phyloP scores from a whole-genome alignment of 2,329 filamentous ascomycete genomes.

The Fusarium sp. region DNA sequence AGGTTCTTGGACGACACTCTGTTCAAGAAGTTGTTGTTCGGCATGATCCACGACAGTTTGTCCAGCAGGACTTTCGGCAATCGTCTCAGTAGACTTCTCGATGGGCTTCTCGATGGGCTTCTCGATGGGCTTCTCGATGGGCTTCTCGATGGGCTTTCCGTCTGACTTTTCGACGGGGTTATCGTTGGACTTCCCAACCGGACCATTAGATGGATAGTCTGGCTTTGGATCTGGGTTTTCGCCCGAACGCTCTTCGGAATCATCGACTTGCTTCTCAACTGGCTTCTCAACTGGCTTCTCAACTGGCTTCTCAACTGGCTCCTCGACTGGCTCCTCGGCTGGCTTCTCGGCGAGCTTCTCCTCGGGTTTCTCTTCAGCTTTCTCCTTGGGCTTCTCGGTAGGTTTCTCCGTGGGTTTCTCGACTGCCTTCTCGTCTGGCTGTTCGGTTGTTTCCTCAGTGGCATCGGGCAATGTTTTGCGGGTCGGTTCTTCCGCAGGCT shows the following conservation, averaged over 20 bases:
- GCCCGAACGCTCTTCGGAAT: not conserved
- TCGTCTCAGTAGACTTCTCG: not conserved
- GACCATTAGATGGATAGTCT: not conserved
- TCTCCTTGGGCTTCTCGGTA: not conserved
- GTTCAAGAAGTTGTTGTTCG: not conserved
- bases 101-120: not conserved
- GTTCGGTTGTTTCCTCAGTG: not conserved
- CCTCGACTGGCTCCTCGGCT: not conserved
- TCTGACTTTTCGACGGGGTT: not conserved
- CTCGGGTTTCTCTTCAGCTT: not conserved
- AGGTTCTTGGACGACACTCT: slow-evolving; percentile 6
- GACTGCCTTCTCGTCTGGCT: not conserved
- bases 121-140: not conserved
- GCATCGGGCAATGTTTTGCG: slow-evolving; percentile 2
- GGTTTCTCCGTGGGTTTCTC: not conserved
- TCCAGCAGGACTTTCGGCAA: not conserved
- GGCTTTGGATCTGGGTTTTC: not conserved
- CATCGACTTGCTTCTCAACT: not conserved
- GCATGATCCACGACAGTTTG: not conserved
- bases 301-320: too few relatives aligned
- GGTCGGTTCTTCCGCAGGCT: slow-evolving; percentile 2
- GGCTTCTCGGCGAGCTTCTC: not conserved
- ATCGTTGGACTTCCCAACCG: not conserved
- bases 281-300: not conserved
- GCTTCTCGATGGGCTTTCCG: not conserved